Percentiles rank a stretch among this genome's conserved stretches.
These are phyloP conservation scores for Poa pratensis DNA, from an alignment of 176 grass and related monocot species.

Conservation along the genomic window DNA sequence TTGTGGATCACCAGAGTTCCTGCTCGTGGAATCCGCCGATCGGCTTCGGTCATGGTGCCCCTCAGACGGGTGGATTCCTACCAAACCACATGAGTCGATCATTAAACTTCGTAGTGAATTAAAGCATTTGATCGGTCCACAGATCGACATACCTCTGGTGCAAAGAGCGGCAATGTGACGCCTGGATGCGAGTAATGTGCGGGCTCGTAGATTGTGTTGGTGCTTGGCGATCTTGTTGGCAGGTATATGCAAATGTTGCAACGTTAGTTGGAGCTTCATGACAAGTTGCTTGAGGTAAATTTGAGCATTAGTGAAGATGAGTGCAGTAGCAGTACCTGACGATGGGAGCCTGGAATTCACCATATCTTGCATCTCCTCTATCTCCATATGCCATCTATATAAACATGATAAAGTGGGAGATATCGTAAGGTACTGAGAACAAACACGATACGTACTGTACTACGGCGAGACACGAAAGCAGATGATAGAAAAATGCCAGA, in stretches of 20 bases:
- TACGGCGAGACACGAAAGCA: neutral
- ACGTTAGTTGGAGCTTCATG: conserved; percentile 34
- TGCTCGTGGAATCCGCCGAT: conserved; percentile 58
- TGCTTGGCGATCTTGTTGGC: conserved; percentile 53
- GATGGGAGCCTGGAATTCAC: conserved; percentile 54
- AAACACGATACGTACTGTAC: neutral
- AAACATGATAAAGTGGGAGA: conserved; percentile 29
- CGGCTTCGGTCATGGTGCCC: conserved; percentile 60
- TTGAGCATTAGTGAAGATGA: conserved; percentile 22
- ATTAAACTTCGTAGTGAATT: conserved; percentile 32
- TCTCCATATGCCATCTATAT: conserved; percentile 51
- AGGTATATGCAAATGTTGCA: conserved; percentile 13
- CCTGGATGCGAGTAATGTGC: conserved; percentile 44
- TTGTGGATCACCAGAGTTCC: conserved; percentile 62
- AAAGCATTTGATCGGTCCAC: neutral
- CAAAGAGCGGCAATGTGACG: conserved; percentile 58
- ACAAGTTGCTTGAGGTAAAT: neutral
- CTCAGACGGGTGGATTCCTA: conserved; percentile 49
- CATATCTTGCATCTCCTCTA: conserved; percentile 45
- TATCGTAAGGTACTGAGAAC: conserved; percentile 16
- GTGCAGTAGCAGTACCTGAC: conserved; percentile 52
- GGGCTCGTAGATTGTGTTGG: conserved; percentile 39
- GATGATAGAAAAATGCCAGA: neutral
- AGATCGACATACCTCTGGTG: conserved; percentile 47
- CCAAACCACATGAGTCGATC: neutral